These are phyloP conservation scores for Sanghuangporus weigelae DNA, from an alignment of 1,284 basidiomycete genomes.

Conservation along the genomic window DNA sequence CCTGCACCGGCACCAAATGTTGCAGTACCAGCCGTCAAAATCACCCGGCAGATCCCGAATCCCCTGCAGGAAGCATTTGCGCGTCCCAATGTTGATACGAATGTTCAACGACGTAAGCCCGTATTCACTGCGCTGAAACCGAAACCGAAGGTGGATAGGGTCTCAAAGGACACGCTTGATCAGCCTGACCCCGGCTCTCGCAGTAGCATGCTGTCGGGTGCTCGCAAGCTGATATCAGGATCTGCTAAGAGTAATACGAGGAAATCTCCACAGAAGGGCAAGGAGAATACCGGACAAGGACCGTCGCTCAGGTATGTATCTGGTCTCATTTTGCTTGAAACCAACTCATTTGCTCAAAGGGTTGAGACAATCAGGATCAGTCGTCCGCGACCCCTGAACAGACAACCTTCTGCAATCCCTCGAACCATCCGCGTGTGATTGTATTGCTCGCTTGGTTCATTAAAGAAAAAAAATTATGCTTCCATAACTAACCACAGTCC, in stretches of 20 bases:
- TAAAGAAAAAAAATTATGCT: not conserved
- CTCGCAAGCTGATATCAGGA: constrained; percentile 51
- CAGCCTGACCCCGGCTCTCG: constrained; percentile 33
- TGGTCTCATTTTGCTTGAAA: not conserved
- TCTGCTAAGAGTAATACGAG: constrained; percentile 54
- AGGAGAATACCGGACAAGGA: constrained; percentile 33
- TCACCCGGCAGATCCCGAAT: constrained; percentile 1
- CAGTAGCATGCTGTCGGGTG: constrained; percentile 48
- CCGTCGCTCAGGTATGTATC: constrained; percentile 50
- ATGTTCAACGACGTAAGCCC: constrained; percentile 30
- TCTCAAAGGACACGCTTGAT: constrained; percentile 21
- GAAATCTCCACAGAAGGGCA: constrained; percentile 26
- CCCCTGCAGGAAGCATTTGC: constrained; percentile 29
- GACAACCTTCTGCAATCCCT: constrained; percentile 22
- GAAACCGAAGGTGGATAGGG: constrained; percentile 19
- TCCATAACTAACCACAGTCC: not conserved
- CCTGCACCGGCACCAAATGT: constrained; percentile 22
- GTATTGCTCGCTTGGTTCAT: not conserved
- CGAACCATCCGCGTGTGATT: constrained; percentile 25
- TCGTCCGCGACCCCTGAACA: constrained; percentile 43
- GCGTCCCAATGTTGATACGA: constrained; percentile 33
- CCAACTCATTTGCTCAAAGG: constrained; percentile 29
- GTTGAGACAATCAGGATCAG: constrained; percentile 54
- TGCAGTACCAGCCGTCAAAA: constrained; percentile 12
- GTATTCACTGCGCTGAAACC: constrained; percentile 36